Evolutionary conservation across 1,139 yeast genomes (phyloP).

Genomic region (Pichia sp.): DNA sequence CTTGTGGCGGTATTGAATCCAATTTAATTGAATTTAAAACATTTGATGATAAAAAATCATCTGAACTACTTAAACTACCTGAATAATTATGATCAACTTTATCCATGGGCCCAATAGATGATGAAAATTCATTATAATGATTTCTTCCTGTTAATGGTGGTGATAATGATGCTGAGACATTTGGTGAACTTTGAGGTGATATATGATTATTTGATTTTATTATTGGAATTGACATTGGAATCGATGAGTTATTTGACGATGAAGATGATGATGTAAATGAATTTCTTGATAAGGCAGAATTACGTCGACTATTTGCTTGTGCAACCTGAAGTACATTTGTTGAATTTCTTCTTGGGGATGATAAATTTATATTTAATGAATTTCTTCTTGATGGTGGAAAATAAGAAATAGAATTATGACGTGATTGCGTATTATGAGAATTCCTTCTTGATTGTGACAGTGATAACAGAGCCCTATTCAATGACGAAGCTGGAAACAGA

Average conservation of each 20-base stretch:
- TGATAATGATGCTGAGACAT: neutral
- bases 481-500: slow-evolving; percentile 3
- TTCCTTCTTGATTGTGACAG: slow-evolving; percentile 14
- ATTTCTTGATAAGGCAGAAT: slow-evolving; percentile 19
- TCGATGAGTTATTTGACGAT: slow-evolving; percentile 4
- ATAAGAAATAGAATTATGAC: slow-evolving; percentile 3
- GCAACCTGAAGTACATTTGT: slow-evolving; percentile 8
- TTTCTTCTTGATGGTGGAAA: slow-evolving; percentile 15
- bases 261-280: slow-evolving; percentile 18
- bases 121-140: neutral
- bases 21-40: neutral
- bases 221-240: neutral
- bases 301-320: slow-evolving; percentile 15
- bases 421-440: slow-evolving; percentile 6
- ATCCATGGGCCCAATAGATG: neutral
- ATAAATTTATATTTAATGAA: slow-evolving; percentile 10
- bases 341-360: slow-evolving; percentile 17
- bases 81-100: neutral
- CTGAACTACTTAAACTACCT: neutral
- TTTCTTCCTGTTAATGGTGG: neutral
- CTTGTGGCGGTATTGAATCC: slow-evolving; percentile 28
- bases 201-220: neutral
- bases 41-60: neutral
- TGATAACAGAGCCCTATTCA: slow-evolving; percentile 14
- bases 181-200: neutral